phyloP scores from a whole-genome alignment of 495 filamentous ascomycete genomes.

The Parmelia sp. region DNA sequence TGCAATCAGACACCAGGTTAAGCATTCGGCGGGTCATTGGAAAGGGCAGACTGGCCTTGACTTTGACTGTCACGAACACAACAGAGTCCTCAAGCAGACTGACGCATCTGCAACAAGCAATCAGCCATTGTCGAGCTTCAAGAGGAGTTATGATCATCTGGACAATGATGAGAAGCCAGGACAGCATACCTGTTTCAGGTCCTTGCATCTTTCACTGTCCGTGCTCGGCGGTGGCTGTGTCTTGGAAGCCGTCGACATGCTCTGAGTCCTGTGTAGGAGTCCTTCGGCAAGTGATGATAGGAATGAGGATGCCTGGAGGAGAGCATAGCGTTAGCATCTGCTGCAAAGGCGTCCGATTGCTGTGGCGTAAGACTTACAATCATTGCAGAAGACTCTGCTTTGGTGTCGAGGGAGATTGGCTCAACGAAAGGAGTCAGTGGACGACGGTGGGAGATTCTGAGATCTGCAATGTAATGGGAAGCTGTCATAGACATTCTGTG shows the following conservation, averaged over 20 bases:
- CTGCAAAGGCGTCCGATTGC: background rate
- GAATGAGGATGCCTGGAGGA: background rate
- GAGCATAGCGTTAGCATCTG: background rate
- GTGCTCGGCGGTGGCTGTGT: background rate
- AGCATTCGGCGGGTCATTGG: no score
- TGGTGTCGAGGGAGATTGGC: background rate
- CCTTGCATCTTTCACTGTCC: background rate
- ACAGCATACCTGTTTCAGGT: slow-evolving; percentile 3
- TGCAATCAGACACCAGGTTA: no score
- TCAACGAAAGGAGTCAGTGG: background rate
- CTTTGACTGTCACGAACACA: no score
- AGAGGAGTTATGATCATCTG: background rate
- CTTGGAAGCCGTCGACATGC: background rate
- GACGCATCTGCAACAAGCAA: background rate
- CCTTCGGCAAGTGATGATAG: background rate
- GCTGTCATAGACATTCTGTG: background rate
- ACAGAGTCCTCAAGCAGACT: no score
- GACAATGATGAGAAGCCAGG: slow-evolving; percentile 1
- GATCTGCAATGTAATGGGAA: background rate
- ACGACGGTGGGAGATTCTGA: background rate
- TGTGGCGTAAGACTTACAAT: background rate
- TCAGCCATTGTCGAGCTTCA: background rate
- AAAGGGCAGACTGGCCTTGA: no score
- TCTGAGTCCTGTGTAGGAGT: background rate
- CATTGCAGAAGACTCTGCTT: background rate